A percentile compares a stretch with the other conserved stretches of the same genome.
These are phyloP conservation scores for Pterothamnion heteromorphum DNA, from an alignment of 31 red algal genomes.

Conservation along the genomic window DNA sequence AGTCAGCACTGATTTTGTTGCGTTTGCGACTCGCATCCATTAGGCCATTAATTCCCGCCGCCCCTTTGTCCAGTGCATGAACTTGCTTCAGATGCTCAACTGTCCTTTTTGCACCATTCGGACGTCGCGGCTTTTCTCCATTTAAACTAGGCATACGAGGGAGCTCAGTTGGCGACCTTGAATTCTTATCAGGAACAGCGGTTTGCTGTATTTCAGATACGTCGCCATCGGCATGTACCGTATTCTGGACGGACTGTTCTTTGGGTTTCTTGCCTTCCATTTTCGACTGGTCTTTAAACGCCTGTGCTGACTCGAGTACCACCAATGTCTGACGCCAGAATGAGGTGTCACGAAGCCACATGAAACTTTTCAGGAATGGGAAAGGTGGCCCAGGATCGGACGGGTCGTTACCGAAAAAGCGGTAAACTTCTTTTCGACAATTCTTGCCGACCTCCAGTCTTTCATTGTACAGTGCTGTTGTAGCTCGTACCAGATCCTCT, in stretches of 20 bases:
- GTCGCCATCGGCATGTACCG: too few species aligned
- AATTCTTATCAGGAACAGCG: too few species aligned
- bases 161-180: neutral
- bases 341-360: neutral
- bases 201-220: too few species aligned
- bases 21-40: neutral
- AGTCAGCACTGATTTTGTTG: neutral
- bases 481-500: neutral
- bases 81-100: neutral
- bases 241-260: neutral
- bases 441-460: neutral
- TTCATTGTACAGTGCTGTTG: conserved; percentile 22
- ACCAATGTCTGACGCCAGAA: neutral
- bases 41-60: neutral
- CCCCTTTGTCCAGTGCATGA: neutral
- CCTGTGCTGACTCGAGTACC: neutral
- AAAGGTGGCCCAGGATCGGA: neutral
- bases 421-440: conserved; percentile 24
- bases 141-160: neutral
- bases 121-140: neutral
- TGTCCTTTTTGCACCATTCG: neutral
- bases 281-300: neutral
- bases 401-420: neutral
- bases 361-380: neutral
- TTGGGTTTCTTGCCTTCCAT: neutral